Percentiles rank a stretch among this genome's conserved stretches.
Conservation (phyloP, 2,329 filamentous ascomycete genomes). For the Cryphonectria nitschkei region DNA sequence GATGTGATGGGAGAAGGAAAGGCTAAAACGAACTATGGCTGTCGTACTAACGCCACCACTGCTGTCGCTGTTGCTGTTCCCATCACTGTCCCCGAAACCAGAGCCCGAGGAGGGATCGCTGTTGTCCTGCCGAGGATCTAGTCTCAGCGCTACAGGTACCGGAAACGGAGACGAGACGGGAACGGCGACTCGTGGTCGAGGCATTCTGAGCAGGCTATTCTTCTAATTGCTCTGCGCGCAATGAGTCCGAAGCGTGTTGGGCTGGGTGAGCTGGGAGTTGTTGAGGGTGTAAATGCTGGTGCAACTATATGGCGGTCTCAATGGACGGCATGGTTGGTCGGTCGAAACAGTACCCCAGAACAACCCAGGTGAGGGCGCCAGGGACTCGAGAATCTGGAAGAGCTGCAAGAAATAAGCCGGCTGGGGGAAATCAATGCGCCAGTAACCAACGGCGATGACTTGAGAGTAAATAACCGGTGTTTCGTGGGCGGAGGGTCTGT, state of each 20-base stretch:
- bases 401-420: background rate
- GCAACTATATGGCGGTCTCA: constrained; percentile 13
- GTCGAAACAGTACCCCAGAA: background rate
- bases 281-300: background rate
- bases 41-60: constrained; percentile 15
- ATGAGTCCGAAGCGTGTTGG: background rate
- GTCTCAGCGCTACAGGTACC: background rate
- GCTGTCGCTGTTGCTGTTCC: background rate
- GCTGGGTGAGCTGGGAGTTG: background rate
- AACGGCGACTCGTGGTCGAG: background rate
- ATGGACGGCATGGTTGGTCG: constrained; percentile 9
- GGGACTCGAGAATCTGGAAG: background rate
- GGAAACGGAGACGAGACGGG: constrained; percentile 4
- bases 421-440: background rate
- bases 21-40: constrained; percentile 20
- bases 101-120: background rate
- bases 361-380: background rate
- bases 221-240: background rate
- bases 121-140: constrained; percentile 6
- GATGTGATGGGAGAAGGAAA: background rate
- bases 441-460: background rate
- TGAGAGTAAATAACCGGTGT: background rate
- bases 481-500: background rate
- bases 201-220: background rate
- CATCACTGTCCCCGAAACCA: background rate